Base-by-base conservation (phyloP, 441 rosid genomes). In the Adansonia gregorii region DNA sequence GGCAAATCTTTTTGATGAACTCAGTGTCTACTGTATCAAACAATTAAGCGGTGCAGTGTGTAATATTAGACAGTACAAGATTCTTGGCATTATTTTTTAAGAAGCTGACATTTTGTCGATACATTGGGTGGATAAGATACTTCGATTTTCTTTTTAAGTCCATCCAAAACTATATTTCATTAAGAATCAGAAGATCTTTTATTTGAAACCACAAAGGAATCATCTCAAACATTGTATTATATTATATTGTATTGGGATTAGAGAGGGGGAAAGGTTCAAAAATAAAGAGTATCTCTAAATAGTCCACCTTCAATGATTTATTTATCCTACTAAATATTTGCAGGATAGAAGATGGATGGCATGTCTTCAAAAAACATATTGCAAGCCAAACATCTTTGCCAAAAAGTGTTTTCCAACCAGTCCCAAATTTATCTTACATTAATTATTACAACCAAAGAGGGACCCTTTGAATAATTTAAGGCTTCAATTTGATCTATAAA, bases 271-370 rank as follows among this genome's bases (percentile, higher is more conserved):
- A 72, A 31, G 35, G 65, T 70, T 70, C 46, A 51, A 52, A 8
- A 15, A 8, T 19, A 35, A 3, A 14, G 17, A 22, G 58, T 22
- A 45, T 48, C 31, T 12, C 4, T 59, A 64, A n/a, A 8, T 3
- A n/a, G 6, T 66, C 51, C 39, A 20, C 11, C 20, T 46, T 68
- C 39, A 46, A 4, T 69, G 72, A 49, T 31, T 31, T 52, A 52
- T 72, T 10, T 39, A 56, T 27, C 48, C 20, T 31, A 49, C 41
- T 6, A 14, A 17, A 17, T 27, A 51, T 6, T 24, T 63, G 71
- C 4, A 63, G 55, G 59, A 31, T 14, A 68, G 41, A 8, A 75
- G 58, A 15, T 74, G 70, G 70, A 63, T 49, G 19, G 71, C 78
- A 75, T 61, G 69, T 48, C 69, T 24, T 43, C 15, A 15, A 19